Conservation (phyloP, 768 basidiomycete species). For the Pleurotus cornucopiae region DNA sequence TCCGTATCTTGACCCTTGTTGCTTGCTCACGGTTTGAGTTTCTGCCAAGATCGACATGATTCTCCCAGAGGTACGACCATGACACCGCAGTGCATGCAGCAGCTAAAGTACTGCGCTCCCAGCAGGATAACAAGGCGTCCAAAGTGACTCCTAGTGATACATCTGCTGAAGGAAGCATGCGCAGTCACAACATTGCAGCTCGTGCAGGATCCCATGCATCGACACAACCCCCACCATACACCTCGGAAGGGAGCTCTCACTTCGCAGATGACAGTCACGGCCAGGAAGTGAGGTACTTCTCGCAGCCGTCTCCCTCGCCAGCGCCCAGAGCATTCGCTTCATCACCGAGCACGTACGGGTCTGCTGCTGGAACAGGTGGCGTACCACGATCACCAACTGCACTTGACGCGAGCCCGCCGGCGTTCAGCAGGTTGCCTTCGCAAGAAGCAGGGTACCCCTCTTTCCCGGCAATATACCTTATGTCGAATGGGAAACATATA, state of each 20-base stretch:
- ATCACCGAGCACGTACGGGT: not conserved
- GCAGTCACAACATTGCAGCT: not conserved
- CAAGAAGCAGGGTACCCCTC: conserved; percentile 15
- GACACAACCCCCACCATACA: not conserved
- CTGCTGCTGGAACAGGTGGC: no score
- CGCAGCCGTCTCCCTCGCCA: not conserved
- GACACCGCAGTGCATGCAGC: not conserved
- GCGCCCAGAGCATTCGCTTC: not conserved
- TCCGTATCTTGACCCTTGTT: no score
- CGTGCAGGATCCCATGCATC: not conserved
- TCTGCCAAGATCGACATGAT: not conserved
- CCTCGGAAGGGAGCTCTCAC: not conserved
- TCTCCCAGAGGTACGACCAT: not conserved
- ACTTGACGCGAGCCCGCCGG: conserved; percentile 5
- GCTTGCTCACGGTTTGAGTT: no score
- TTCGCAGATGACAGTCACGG: not conserved
- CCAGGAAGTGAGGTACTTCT: not conserved
- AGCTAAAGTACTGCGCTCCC: not conserved
- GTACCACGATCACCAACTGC: not conserved
- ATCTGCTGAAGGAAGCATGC: not conserved
- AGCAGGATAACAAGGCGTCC: not conserved
- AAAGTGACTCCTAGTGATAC: not conserved
- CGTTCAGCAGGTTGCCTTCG: conserved; percentile 18
- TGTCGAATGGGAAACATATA: conserved; percentile 27
- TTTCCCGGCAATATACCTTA: conserved; percentile 28